These are phyloP conservation scores for Zalaria sp. DNA, from an alignment of 2,329 filamentous ascomycete species.

Conservation along the genomic window DNA sequence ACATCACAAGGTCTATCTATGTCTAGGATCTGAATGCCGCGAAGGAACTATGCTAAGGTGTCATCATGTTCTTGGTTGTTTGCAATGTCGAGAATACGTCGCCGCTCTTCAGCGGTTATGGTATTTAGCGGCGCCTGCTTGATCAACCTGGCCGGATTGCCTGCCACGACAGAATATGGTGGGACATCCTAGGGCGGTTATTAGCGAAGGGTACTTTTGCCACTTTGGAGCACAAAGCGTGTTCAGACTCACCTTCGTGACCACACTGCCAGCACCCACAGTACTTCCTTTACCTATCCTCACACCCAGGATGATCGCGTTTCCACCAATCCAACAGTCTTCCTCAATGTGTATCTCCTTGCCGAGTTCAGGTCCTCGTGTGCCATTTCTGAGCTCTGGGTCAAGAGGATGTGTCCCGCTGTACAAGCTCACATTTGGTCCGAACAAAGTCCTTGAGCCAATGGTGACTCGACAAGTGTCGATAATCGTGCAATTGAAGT, in stretches of 20 bases:
- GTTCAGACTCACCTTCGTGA: conserved; percentile 45
- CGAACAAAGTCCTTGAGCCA: conserved; percentile 63
- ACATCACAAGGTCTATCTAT: too few relatives aligned
- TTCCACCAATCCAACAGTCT: conserved; percentile 70
- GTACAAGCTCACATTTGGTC: conserved; percentile 65
- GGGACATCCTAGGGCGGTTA: conserved; percentile 37
- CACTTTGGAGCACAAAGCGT: too few relatives aligned
- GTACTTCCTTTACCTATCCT: conserved; percentile 61
- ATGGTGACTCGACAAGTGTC: conserved; percentile 65
- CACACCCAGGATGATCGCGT: conserved; percentile 60
- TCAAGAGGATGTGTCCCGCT: conserved; percentile 66
- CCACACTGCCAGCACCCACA: conserved; percentile 69
- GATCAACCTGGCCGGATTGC: conserved; percentile 38
- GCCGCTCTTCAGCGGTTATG: conserved; percentile 7
- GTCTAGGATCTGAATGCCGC: too few relatives aligned
- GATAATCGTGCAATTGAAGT: conserved; percentile 59
- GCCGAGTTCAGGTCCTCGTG: conserved; percentile 59
- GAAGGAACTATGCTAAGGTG: too few relatives aligned
- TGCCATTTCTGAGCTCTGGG: conserved; percentile 58
- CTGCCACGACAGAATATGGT: conserved; percentile 47
- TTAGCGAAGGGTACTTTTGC: too few relatives aligned
- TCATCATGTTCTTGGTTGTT: neutral
- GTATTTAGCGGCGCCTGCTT: conserved; percentile 6
- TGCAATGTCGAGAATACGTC: conserved; percentile 6
- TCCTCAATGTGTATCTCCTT: conserved; percentile 62